Base-by-base conservation (phyloP, 2,329 filamentous ascomycete genomes). In the Bipolaris sorokiniana region DNA sequence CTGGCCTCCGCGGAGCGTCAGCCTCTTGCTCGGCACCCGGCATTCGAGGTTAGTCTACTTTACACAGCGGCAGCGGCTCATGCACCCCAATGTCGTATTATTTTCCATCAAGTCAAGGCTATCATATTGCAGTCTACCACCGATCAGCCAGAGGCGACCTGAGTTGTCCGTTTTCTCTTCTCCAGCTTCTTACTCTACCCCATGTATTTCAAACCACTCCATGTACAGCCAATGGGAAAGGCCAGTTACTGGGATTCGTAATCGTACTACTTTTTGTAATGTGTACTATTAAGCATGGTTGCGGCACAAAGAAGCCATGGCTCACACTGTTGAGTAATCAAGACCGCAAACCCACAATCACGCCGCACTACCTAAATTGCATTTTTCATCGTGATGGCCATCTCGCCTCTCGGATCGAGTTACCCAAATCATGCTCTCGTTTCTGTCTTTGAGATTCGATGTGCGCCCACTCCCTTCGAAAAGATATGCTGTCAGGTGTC, bases 1-100 rank as follows among this genome's bases (percentile, higher is more conserved):
- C 6, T 52, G 48, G 40, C 34, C 28, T 42, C 54, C 48, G 48
- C 54, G 54, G 42, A 47, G n/a, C 18, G 28, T 52, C 3, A 52
- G n/a, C 31, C 16, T 33, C 36, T 13, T 41, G 9, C 42, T 31
- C 26, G 26, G 42, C 41, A 23, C n/a, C 28, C 42, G 36, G 42
- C 20, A n/a, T 23, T 18, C 33, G 11, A 23, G 28, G 26, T 20
- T 34, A 36, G 31, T 18, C 23, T 37, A 34, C 26, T 28, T 10
- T 28, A 28, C 26, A 28, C 26, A 7, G 23, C 31, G n/a, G 34
- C 31, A 5, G 16, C 20, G 37, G 16, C 28, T 46, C 34, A 36
- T 37, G 54, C 48, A 40, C 26, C n/a, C 33, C 15, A 26, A 36
- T 37, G 33, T 20, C 20, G 33, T 48, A 23, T 48, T 48, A 15